These are phyloP conservation scores for Fusarium lateritium DNA, from an alignment of 2,329 filamentous ascomycete species.

Conservation along the genomic window DNA sequence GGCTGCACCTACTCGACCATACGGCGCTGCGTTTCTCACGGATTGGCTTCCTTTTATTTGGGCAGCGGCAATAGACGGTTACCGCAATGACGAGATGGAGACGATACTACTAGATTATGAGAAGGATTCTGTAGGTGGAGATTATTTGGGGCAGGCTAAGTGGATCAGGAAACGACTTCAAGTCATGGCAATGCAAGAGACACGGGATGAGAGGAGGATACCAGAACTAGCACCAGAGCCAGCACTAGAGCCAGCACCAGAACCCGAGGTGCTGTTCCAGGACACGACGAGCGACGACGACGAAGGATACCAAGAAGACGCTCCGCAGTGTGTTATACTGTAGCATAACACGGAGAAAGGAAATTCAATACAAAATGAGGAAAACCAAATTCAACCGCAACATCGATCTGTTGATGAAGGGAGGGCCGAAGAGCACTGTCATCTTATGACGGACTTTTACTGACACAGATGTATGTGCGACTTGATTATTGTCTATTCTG, in stretches of 20 bases:
- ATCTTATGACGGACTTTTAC: too few species aligned
- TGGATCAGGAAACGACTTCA: constrained; percentile 20
- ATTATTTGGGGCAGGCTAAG: constrained; percentile 37
- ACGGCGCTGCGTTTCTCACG: constrained; percentile 34
- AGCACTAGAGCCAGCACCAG: background rate
- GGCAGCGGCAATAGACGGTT: constrained; percentile 24
- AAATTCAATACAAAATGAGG: background rate
- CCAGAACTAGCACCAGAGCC: background rate
- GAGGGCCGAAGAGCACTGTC: too few species aligned
- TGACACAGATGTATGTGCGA: too few species aligned
- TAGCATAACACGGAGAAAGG: background rate
- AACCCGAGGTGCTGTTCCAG: background rate
- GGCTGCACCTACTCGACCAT: constrained; percentile 28
- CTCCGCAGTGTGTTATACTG: constrained; percentile 14
- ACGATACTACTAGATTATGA: constrained; percentile 37
- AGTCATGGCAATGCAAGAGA: constrained; percentile 23
- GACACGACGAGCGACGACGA: background rate
- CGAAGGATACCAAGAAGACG: background rate
- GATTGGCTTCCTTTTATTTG: constrained; percentile 39
- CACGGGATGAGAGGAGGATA: background rate
- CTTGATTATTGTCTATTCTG: too few species aligned
- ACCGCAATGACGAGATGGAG: constrained; percentile 25
- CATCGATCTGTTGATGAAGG: too few species aligned
- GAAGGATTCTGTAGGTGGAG: constrained; percentile 26
- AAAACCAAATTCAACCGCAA: background rate